These are phyloP conservation scores for Xylaria venustula DNA, from an alignment of 495 filamentous ascomycete genomes.

Conservation along the genomic window DNA sequence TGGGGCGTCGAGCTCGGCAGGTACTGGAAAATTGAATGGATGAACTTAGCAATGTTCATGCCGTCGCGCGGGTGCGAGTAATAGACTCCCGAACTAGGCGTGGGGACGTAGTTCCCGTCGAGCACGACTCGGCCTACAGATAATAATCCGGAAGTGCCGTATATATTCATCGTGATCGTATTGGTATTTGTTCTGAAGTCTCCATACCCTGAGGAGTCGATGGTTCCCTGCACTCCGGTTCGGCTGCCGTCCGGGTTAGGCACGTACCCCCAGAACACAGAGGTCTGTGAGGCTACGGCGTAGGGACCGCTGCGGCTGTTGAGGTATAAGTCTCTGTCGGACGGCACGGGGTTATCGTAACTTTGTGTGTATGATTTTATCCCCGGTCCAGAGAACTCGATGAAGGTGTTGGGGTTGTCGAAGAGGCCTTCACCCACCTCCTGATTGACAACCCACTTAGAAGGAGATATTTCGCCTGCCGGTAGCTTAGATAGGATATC, in stretches of 20 bases:
- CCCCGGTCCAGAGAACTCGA: slow-evolving; percentile 33
- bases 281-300: slow-evolving; percentile 36
- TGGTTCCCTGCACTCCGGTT: slow-evolving; percentile 37
- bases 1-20: slow-evolving; percentile 31
- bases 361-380: slow-evolving; percentile 36
- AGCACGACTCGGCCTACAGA: slow-evolving; percentile 36
- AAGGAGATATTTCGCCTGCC: slow-evolving; percentile 19
- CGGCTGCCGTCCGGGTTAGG: slow-evolving; percentile 30
- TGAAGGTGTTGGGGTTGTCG: slow-evolving; percentile 47
- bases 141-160: slow-evolving; percentile 41
- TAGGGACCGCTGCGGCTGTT: slow-evolving; percentile 35
- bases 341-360: slow-evolving; percentile 32
- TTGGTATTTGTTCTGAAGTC: slow-evolving; percentile 27
- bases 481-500: slow-evolving; percentile 25
- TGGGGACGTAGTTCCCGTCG: slow-evolving; percentile 33
- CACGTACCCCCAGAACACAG: slow-evolving; percentile 40
- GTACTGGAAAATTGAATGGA: slow-evolving; percentile 35
- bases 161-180: slow-evolving; percentile 44
- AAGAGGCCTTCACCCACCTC: slow-evolving; percentile 39
- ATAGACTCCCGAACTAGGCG: slow-evolving; percentile 31
- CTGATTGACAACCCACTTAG: slow-evolving; percentile 36
- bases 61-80: slow-evolving; percentile 37
- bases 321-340: slow-evolving; percentile 35
- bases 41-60: slow-evolving; percentile 39
- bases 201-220: slow-evolving; percentile 36